These are phyloP conservation scores for Claviceps capensis DNA, from an alignment of 2,329 filamentous ascomycete genomes.

Conservation along the genomic window DNA sequence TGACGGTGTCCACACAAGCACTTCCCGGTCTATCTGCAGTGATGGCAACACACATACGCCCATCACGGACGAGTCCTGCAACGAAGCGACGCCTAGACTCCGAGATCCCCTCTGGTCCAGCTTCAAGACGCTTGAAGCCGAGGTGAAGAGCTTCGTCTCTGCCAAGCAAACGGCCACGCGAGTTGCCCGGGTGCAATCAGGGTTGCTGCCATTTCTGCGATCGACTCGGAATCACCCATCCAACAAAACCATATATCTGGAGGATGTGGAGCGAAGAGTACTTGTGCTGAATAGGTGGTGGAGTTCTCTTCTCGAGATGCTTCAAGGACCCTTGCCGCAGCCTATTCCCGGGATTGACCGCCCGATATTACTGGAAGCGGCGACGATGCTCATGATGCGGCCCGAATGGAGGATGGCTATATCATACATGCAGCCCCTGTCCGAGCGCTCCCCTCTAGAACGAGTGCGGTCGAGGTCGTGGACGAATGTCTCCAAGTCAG, in stretches of 20 bases:
- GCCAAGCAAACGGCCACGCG: conserved; percentile 59
- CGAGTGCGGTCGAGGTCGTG: conserved; percentile 29
- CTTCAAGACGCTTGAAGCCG: conserved; percentile 41
- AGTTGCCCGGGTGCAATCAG: conserved; percentile 58
- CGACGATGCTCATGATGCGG: conserved; percentile 72
- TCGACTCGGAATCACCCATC: conserved; percentile 56
- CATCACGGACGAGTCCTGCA: conserved; percentile 30
- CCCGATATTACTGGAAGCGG: conserved; percentile 64
- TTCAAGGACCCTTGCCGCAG: conserved; percentile 54
- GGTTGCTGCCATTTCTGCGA: conserved; percentile 64
- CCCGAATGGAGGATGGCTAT: conserved; percentile 74
- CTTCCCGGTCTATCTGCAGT: conserved; percentile 25
- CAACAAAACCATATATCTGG: conserved; percentile 49
- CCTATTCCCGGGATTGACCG: conserved; percentile 75
- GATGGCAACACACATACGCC: conserved; percentile 24
- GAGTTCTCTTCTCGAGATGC: conserved; percentile 66
- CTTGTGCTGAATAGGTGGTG: conserved; percentile 86
- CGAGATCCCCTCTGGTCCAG: conserved; percentile 41
- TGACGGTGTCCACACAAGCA: conserved; percentile 20
- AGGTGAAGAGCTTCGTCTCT: conserved; percentile 44
- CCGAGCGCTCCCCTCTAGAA: conserved; percentile 38
- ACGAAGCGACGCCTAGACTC: conserved; percentile 27
- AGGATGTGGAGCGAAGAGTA: conserved; percentile 70
- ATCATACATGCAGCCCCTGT: conserved; percentile 49
- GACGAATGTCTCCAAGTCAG: conserved; percentile 43